Evolutionary conservation across 176 grass and related monocot species (phyloP), one percentile per base, ranked within the genome.

Genomic region (Paspalum vaginatum): DNA sequence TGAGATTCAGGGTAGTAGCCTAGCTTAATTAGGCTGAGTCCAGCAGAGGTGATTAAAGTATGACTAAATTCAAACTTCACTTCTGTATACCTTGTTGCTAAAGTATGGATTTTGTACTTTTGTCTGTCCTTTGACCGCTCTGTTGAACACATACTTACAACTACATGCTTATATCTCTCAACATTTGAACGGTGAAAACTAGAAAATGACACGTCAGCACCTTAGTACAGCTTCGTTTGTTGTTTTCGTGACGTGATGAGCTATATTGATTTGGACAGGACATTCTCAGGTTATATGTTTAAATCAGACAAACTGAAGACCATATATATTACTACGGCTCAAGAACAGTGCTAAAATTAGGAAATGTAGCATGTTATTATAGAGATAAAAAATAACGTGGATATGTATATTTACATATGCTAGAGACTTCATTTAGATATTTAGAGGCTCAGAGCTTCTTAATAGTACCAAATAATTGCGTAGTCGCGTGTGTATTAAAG

Each of bases 281-380:
- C 48, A 9, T 17, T 56, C 9, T 48, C 55, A 58, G 21, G 55
- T 27, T 11, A 25, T 3, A 57, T 5, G 2, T n/a, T n/a, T n/a
- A n/a, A n/a, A n/a, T n/a, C n/a, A n/a, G n/a, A n/a, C 77, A 38
- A 22, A 83, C 41, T n/a, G 62, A 65, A 45, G 16, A 69, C 37
- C 44, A 65, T 49, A 15, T 50, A 24, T 72, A n/a, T n/a, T 55
- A 55, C 18, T 24, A 22, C 50, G 37, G 18, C n/a, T n/a, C n/a
- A n/a, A n/a, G n/a, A n/a, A n/a, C n/a, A n/a, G n/a, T n/a, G n/a
- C n/a, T n/a, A n/a, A n/a, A n/a, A n/a, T n/a, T n/a, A n/a, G n/a
- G n/a, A n/a, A n/a, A n/a, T 37, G 18, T 42, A 8, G 8, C 70
- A 13, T 49, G 9, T 15, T 20, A 6, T 5, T 24, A 22, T 58